These are phyloP conservation scores for Pecoramyces ruminantium DNA, from an alignment of 192 early-diverging fungal species.

Conservation along the genomic window DNA sequence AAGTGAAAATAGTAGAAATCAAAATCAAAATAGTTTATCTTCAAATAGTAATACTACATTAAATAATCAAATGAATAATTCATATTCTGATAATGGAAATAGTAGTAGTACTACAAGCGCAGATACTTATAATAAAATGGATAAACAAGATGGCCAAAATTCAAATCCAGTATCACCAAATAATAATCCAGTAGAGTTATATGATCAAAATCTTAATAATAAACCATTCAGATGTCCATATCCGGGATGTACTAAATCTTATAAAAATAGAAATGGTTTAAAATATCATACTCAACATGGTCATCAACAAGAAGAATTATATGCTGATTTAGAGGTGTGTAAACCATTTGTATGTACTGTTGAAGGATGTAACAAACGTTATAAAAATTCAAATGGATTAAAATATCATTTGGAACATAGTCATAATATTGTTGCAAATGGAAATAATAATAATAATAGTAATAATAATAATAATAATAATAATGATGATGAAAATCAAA, in stretches of 20 bases:
- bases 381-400: slow-evolving; percentile 92
- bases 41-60: background rate
- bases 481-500: background rate
- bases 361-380: slow-evolving; percentile 72
- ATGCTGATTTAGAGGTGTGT: background rate
- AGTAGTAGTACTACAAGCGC: background rate
- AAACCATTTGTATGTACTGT: slow-evolving; percentile 67
- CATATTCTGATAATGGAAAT: background rate
- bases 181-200: background rate
- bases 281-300: slow-evolving; percentile 91
- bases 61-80: background rate
- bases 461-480: background rate
- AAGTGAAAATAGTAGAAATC: background rate
- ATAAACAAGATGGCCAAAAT: background rate
- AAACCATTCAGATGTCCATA: slow-evolving; percentile 67
- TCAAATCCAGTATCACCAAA: background rate
- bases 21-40: background rate
- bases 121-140: too few relatives aligned
- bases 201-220: background rate
- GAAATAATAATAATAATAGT: background rate
- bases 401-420: slow-evolving; percentile 91
- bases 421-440: slow-evolving; percentile 19
- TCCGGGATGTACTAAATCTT: slow-evolving; percentile 73
- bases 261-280: slow-evolving; percentile 92
- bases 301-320: slow-evolving; percentile 17